Evolutionary conservation across 768 basidiomycete genomes (phyloP), one percentile per base, ranked within the genome.

Genomic region (Phaeotremella fagi): DNA sequence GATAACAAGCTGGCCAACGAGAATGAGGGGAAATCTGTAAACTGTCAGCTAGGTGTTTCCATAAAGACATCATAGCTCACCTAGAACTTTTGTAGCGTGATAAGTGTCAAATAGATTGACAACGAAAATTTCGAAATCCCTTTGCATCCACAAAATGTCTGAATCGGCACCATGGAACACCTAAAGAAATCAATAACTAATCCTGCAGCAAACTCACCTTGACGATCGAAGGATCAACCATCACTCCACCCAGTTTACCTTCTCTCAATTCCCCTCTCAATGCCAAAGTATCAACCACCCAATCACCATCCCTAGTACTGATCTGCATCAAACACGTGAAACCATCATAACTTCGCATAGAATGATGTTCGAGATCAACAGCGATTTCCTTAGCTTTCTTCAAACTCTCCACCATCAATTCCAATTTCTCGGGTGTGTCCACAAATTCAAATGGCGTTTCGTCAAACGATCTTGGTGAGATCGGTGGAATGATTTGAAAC

Each of bases 71-170:
- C 14, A 28, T 3, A 25, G 47, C 74, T 45, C 66, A 87, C 87
- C 84, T 45, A 98, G 78, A 1, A 87, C 76, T 66, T 86, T 88
- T 0, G 92, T 90, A 1, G 92, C 94, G 61, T 98, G 90, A 72
- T 83, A 97, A 0, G 95, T 98, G 69, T 99, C 94, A 70, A 99
- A 98, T n/a, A 98, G 75, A 52, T 90, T 88, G 56, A 99, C 91
- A 48, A 98, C 79, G 74, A 90, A 98, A 6, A 98, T 68, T 54
- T 88, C 88, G 70, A 98, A 92, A 70, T 98, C 86, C 73, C 90
- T 88, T 71, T 99, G 94, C 16, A 98, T 80, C 95, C 95, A 98
- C 4, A 90, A 77, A 37, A 98, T 85, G 70, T 99, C 95, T 54
- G 85, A 87, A 31, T 91, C 87, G 1, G 94, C 89, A 24, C 95